Conservation (phyloP, 306 rosid species). For the Cucurbita pepo region DNA sequence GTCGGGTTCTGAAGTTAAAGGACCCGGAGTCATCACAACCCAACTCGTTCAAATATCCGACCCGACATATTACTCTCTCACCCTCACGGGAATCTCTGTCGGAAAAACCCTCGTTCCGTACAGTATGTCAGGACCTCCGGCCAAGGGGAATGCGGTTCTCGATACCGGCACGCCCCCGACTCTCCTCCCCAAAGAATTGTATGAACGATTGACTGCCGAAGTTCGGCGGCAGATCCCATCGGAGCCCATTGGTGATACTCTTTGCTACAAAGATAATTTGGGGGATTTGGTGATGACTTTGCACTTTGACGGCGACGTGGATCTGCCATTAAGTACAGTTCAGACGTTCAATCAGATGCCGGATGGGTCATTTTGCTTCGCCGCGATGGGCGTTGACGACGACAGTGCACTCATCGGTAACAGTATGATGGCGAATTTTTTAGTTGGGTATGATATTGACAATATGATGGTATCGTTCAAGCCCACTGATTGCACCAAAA, state of each 20-base stretch:
- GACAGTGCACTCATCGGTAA: constrained; percentile 21
- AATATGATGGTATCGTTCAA: constrained; percentile 24
- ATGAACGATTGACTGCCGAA: constrained; percentile 3
- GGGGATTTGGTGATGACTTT: not conserved
- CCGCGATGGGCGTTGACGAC: not conserved
- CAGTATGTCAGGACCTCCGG: not conserved
- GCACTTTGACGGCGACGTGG: not conserved
- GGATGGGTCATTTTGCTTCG: constrained; percentile 19
- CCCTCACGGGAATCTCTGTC: constrained; percentile 19
- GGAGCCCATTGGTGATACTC: not conserved
- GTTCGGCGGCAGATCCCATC: not conserved
- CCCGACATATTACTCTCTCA: constrained; percentile 7
- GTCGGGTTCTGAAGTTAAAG: constrained; percentile 12
- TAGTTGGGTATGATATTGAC: constrained; percentile 38
- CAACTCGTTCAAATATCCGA: not conserved
- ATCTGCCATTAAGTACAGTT: not conserved
- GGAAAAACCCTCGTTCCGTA: not conserved
- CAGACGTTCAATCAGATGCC: not conserved
- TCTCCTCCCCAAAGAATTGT: not conserved
- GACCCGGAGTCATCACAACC: constrained; percentile 9
- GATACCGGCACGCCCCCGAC: constrained; percentile 26
- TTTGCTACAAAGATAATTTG: not conserved
- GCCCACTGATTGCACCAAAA: constrained; percentile 19
- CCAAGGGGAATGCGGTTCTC: constrained; percentile 12
- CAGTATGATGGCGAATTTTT: constrained; percentile 21